A percentile compares a stretch with the other conserved stretches of the same genome.
These are phyloP conservation scores for Penicillium sclerotigenum DNA, from an alignment of 2,329 filamentous ascomycete species.

Conservation along the genomic window DNA sequence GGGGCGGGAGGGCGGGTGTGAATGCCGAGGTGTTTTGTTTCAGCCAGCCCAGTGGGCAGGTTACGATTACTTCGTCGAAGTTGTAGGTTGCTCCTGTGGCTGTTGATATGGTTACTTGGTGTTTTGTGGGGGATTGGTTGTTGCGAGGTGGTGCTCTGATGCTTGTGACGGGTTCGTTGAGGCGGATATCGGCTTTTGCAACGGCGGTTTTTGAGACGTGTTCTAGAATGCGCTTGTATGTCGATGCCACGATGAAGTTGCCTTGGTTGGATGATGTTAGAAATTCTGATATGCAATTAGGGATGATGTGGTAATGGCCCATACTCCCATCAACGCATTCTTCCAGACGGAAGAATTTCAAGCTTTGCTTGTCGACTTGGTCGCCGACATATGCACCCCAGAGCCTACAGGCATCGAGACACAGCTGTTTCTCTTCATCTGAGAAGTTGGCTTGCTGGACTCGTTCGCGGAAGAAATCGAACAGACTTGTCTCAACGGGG, in stretches of 20 bases:
- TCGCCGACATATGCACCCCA: conserved; percentile 66
- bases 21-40: conserved; percentile 49
- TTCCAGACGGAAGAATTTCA: conserved; percentile 64
- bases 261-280: conserved; percentile 38
- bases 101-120: conserved; percentile 47
- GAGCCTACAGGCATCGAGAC: conserved; percentile 56
- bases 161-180: conserved; percentile 45
- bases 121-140: conserved; percentile 9
- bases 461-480: conserved; percentile 55
- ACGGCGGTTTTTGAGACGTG: conserved; percentile 50
- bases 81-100: conserved; percentile 32
- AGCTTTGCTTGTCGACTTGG: conserved; percentile 56
- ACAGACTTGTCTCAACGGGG: conserved; percentile 51
- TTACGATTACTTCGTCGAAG: conserved; percentile 54
- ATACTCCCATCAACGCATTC: conserved; percentile 61
- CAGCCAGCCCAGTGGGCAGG: conserved; percentile 54
- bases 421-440: conserved; percentile 45
- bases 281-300: not conserved
- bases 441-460: conserved; percentile 42
- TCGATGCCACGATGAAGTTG: conserved; percentile 61
- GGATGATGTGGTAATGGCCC: not conserved
- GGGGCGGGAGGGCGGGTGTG: conserved; percentile 42
- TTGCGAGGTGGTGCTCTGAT: conserved; percentile 33
- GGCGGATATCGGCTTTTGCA: conserved; percentile 48
- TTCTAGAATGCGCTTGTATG: conserved; percentile 57